Base-by-base conservation (phyloP, 2,329 filamentous ascomycete species). In the Aspergillus sclerotialis region DNA sequence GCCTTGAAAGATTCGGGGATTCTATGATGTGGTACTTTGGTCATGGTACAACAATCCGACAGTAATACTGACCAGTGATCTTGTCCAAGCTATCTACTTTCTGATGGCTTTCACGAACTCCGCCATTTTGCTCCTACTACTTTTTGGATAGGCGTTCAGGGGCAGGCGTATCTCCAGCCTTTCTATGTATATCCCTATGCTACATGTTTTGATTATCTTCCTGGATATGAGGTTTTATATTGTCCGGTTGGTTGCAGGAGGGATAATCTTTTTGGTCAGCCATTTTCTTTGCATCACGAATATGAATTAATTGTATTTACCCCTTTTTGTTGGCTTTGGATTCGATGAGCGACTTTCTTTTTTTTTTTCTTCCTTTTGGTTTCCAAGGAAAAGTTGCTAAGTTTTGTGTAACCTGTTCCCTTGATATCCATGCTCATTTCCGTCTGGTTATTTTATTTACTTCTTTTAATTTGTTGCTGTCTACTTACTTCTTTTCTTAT, bases 1-100 rank as follows among this genome's bases (percentile, higher is more conserved):
- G 92, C 92, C 30, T 76, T 98, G 49, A 95, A 94, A 68, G 92
- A 98, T 63, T 96, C 92, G 14, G 92, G 92, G 49, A 96, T 98
- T 62, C 78, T 98, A 42, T 32, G 30, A 19, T 11, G 15, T 30
- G 16, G 18, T 18, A 7, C 18, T 19, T 18, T 7, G 12, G n/a
- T 32, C 30, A 19, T n/a, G n/a, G n/a, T n/a, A n/a, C n/a, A n/a
- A n/a, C n/a, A n/a, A n/a, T n/a, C n/a, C n/a, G n/a, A n/a, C n/a
- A n/a, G n/a, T n/a, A n/a, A n/a, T n/a, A n/a, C n/a, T n/a, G n/a
- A n/a, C n/a, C n/a, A n/a, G n/a, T n/a, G n/a, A n/a, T n/a, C n/a
- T n/a, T n/a, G n/a, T n/a, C n/a, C n/a, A n/a, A n/a, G n/a, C n/a
- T n/a, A n/a, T n/a, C n/a, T n/a, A n/a, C n/a, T n/a, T n/a, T n/a